Evolutionary conservation across 2,329 filamentous ascomycete genomes (phyloP).

Genomic region (Fusarium illudens): DNA sequence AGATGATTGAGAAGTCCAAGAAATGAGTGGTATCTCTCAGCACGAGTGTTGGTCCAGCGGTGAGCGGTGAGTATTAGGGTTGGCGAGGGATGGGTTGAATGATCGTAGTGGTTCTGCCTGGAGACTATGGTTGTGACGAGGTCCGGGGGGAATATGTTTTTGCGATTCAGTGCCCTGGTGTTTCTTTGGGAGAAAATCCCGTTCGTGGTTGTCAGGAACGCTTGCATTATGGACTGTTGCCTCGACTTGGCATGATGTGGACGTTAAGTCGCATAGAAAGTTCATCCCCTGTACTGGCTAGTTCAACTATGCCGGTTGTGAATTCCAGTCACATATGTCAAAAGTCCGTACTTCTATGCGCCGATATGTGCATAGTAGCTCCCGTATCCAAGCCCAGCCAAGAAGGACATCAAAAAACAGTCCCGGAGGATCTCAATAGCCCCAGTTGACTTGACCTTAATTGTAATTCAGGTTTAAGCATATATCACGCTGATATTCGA

Average conservation of each 20-base stretch:
- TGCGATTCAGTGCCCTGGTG: neutral
- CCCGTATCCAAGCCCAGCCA: neutral
- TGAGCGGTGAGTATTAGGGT: neutral
- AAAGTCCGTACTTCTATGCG: neutral
- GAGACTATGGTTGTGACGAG: neutral
- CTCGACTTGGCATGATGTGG: neutral
- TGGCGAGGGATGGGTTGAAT: too few species aligned
- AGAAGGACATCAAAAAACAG: neutral
- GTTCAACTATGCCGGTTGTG: neutral
- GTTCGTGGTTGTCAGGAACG: neutral
- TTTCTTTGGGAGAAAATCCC: too few species aligned
- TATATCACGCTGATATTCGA: neutral
- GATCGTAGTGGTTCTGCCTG: neutral
- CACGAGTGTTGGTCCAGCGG: neutral
- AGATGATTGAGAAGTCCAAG: constrained; percentile 41
- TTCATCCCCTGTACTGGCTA: neutral
- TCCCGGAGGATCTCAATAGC: neutral
- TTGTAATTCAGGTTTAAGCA: neutral
- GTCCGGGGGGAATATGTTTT: neutral
- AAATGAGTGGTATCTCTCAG: neutral
- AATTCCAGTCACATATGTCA: neutral
- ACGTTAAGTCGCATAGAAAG: neutral
- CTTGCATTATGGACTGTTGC: neutral
- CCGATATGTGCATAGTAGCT: neutral
- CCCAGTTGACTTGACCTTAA: neutral